Conservation (phyloP, 1,284 basidiomycete genomes). For the Fomitopsis schrenkii region DNA sequence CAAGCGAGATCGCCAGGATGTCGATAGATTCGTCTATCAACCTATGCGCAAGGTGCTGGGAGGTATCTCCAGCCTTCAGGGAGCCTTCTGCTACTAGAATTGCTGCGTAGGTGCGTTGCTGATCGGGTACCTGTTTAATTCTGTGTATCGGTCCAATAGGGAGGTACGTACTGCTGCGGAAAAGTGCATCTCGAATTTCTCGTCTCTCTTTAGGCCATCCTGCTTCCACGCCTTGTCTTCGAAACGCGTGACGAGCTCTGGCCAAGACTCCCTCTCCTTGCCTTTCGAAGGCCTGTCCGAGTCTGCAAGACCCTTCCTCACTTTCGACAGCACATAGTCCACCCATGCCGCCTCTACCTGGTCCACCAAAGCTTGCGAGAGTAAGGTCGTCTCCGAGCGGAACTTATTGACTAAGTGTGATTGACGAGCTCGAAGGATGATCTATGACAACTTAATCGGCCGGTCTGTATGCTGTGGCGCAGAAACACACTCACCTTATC, state of each 20-base stretch:
- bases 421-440: constrained; percentile 87
- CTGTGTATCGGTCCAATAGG: not conserved
- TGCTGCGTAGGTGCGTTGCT: constrained; percentile 55
- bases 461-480: constrained; percentile 1
- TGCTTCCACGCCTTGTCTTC: constrained; percentile 62
- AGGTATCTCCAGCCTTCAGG: constrained; percentile 36
- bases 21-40: constrained; percentile 76
- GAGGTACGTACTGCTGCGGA: constrained; percentile 58
- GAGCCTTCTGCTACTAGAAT: constrained; percentile 39
- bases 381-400: constrained; percentile 46
- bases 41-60: constrained; percentile 46
- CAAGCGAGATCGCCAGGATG: constrained; percentile 70
- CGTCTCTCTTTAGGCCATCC: constrained; percentile 71
- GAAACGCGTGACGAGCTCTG: constrained; percentile 43
- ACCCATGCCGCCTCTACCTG: constrained; percentile 64
- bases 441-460: constrained; percentile 42
- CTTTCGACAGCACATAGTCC: constrained; percentile 57
- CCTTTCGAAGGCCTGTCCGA: constrained; percentile 42
- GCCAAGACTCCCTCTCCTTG: constrained; percentile 50
- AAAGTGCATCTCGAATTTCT: constrained; percentile 90
- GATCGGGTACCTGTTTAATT: not conserved
- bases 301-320: constrained; percentile 53
- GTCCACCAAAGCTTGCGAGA: constrained; percentile 57
- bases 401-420: constrained; percentile 76
- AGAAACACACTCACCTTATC: constrained; percentile 79